These are phyloP conservation scores for Aspergillus amoenus DNA, from an alignment of 2,329 filamentous ascomycete genomes.

Conservation along the genomic window DNA sequence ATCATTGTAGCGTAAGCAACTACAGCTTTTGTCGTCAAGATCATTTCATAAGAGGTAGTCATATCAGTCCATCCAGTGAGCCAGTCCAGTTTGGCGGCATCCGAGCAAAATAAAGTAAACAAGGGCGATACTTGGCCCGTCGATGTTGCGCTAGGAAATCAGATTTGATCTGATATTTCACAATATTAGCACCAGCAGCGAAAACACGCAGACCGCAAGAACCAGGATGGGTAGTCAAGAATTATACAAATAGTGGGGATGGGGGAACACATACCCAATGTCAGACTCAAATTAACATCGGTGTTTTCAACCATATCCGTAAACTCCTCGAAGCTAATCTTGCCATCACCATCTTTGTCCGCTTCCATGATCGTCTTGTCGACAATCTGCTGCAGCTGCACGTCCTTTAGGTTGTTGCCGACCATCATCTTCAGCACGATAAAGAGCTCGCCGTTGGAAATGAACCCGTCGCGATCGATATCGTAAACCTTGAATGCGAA, in stretches of 20 bases:
- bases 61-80: neutral
- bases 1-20: neutral
- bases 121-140: neutral
- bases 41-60: conserved; percentile 1
- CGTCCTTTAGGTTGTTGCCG: conserved; percentile 96
- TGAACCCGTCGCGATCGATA: conserved; percentile 97
- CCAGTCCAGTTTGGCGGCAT: neutral
- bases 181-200: neutral
- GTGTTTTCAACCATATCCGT: conserved; percentile 98
- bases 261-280: conserved; percentile 52
- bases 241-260: neutral
- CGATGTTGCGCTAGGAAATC: neutral
- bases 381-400: conserved; percentile 97
- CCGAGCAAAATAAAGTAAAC: neutral
- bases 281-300: conserved; percentile 68
- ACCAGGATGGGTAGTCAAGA: neutral
- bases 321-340: conserved; percentile 99
- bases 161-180: neutral
- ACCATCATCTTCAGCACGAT: conserved; percentile 99
- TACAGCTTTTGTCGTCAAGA: conserved; percentile 1
- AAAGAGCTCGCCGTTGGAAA: conserved; percentile 97
- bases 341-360: conserved; percentile 90
- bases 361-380: conserved; percentile 99
- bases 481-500: conserved; percentile 99
- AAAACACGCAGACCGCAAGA: neutral